Base-by-base conservation (phyloP, 108 stramenopile genomes). In the Cylindrotheca fusiformis region DNA sequence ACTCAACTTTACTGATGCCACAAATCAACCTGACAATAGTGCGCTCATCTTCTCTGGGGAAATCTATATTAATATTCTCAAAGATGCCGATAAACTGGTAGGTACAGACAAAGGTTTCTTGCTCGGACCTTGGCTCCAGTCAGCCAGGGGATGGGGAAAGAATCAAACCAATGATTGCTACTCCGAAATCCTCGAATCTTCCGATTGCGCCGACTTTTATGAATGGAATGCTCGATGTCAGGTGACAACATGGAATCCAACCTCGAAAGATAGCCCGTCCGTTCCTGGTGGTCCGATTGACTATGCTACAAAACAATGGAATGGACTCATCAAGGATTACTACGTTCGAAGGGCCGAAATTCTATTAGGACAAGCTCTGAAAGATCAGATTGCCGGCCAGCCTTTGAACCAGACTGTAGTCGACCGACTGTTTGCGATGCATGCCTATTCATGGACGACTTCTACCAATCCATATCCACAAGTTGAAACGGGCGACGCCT, bases 241-340 rank as follows among this genome's bases (percentile, higher is more conserved):
- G 28, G 49, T 77, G 5, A 77, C 76, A 27, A 77, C 76, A n/a
- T 77, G 76, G 76, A 71, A 71, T 26, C 76, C 76, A 30, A 77
- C 71, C 18, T 41, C 52, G 18, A 14, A 25, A 19, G 50, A 56
- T 23, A 57, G 52, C 2, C 20, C 30, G 2, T 26, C 50, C 18
- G 47, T 77, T 46, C 76, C 76, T 18, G 65, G 59, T 5, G 76
- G 76, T 2, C 76, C 76, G 23, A 71, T 77, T 30, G 76, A 77
- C 44, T 77, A 77, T 57, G 76, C 76, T 8, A 55, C 69, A 12
- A 77, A 77, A 48, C 76, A 77, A 32, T 77, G 76, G 76, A 36
- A 31, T 32, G 76, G 76, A 26, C 52, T 77, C 28, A 58, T 71
- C 46, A 58, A 25, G 25, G 70, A 60, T 0, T 77, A 77, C 30